Evolutionary conservation across 352 stramenopile genomes (phyloP).

Genomic region (Bremia lactucae): DNA sequence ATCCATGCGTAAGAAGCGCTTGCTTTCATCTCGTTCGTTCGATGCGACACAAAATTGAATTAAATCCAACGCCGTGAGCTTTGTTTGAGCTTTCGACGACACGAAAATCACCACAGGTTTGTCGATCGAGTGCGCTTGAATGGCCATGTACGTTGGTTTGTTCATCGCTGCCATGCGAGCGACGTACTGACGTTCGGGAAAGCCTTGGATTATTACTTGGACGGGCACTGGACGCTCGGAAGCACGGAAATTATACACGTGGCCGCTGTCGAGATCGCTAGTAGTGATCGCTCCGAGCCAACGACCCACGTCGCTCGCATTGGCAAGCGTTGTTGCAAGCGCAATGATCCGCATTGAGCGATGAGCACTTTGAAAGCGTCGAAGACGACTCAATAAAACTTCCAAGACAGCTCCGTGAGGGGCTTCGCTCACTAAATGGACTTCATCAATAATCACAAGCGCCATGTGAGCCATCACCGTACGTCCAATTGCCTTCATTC

Average conservation of each 20-base stretch:
- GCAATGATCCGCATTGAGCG: constrained; percentile 86
- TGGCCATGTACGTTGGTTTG: constrained; percentile 97
- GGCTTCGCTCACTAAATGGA: constrained; percentile 96
- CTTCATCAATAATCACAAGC: constrained; percentile 95
- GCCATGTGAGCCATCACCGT: constrained; percentile 57
- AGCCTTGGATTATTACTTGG: constrained; percentile 94
- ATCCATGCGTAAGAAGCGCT: constrained; percentile 90
- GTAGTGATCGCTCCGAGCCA: constrained; percentile 92
- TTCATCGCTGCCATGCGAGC: constrained; percentile 99
- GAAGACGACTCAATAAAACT: constrained; percentile 84
- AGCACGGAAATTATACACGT: constrained; percentile 91
- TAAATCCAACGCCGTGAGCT: constrained; percentile 95
- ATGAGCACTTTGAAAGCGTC: constrained; percentile 63
- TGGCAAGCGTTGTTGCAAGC: constrained; percentile 93
- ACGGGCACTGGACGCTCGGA: constrained; percentile 95
- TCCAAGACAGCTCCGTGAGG: constrained; percentile 85
- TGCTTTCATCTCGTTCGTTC: constrained; percentile 78
- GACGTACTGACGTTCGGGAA: constrained; percentile 94
- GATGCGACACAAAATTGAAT: constrained; percentile 87
- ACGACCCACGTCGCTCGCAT: constrained; percentile 91
- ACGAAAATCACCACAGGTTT: constrained; percentile 97
- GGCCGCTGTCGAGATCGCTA: constrained; percentile 23
- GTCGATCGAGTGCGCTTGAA: constrained; percentile 89
- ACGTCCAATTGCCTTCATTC: constrained; percentile 73
- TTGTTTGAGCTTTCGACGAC: constrained; percentile 95